Base-by-base conservation (phyloP, 225 moss, liverwort and hornwort genomes). In the Lunularia cruciata region DNA sequence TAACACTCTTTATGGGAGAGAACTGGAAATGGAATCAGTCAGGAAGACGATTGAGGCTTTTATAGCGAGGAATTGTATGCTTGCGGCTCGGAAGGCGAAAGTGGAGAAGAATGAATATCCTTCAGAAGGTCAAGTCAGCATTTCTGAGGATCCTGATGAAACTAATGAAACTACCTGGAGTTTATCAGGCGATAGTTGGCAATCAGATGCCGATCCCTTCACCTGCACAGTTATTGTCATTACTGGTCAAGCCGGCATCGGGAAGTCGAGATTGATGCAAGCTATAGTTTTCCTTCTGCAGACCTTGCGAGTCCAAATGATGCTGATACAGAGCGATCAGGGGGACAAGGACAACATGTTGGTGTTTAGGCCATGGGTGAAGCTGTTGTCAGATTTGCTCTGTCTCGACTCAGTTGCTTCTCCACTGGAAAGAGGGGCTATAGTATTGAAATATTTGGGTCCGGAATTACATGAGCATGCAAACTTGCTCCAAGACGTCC, bases 291-390 rank as follows among this genome's bases (percentile, higher is more conserved):
- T 56, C 42, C 47, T 68, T 34, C 42, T 85, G 30, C 75, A 72
- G 53, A 49, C 70, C 54, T 57, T 49, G 16, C 63, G 72, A 8
- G 70, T 68, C 13, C 72, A 81, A 28, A 57, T 81, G 28, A 67
- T 84, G 8, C 22, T 69, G 4, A 65, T 72, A 36, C 69, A 73
- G 14, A 81, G 52, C 73, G 74, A 82, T 72, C 53, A 46, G 55
- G 56, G 37, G 23, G 61, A 34, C 27, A 72, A 72, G 51, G 76
- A 69, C 57, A 78, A 81, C 7, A 63, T 73, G 39, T 57, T 81
- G 55, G 84, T 85, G 1, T 85, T 75, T 22, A 81, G 84, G 63
- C 78, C 81, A 33, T 81, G 81, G 81, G 84, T 76, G 61, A 78
- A 80, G 70, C 55, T 85, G 27, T 52, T 85, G 12, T 28, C 69